These are phyloP conservation scores for Paxillus involutus DNA, from an alignment of 768 basidiomycete genomes.

Conservation along the genomic window DNA sequence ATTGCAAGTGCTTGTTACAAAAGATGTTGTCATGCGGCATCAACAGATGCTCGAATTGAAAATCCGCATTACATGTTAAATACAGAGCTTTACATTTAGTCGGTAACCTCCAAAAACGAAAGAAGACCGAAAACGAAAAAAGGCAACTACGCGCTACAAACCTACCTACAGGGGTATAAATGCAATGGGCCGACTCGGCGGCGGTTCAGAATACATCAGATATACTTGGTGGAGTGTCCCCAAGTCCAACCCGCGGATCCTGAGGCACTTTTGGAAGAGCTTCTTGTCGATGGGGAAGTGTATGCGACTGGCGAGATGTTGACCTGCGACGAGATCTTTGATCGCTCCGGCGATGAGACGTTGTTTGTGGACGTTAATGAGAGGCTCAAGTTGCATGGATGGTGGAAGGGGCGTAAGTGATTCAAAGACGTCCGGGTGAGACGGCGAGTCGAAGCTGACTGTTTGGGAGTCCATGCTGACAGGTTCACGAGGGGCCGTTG, in stretches of 20 bases:
- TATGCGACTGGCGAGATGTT: conserved; percentile 76
- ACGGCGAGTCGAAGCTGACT: conserved; percentile 64
- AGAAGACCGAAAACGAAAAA: neutral
- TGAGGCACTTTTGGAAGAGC: conserved; percentile 72
- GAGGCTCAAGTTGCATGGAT: conserved; percentile 78
- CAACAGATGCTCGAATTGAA: neutral
- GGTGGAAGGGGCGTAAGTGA: conserved; percentile 69
- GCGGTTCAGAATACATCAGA: conserved; percentile 33
- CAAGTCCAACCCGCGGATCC: conserved; percentile 62
- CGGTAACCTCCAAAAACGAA: neutral
- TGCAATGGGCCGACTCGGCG: conserved; percentile 11
- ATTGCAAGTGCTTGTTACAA: no score
- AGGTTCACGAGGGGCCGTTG: conserved; percentile 69
- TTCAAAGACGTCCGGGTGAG: conserved; percentile 79
- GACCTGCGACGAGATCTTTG: conserved; percentile 77
- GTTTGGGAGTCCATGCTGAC: conserved; percentile 65
- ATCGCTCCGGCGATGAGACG: conserved; percentile 78
- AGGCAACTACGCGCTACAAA: neutral
- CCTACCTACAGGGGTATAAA: conserved; percentile 20
- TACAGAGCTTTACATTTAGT: neutral
- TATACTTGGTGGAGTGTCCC: conserved; percentile 52
- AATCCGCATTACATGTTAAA: neutral
- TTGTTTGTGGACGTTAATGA: conserved; percentile 90
- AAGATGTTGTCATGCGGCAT: no score
- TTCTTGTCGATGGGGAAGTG: conserved; percentile 73